phyloP scores from a whole-genome alignment of 139 green algal genomes.

The Chloropicon primus region DNA sequence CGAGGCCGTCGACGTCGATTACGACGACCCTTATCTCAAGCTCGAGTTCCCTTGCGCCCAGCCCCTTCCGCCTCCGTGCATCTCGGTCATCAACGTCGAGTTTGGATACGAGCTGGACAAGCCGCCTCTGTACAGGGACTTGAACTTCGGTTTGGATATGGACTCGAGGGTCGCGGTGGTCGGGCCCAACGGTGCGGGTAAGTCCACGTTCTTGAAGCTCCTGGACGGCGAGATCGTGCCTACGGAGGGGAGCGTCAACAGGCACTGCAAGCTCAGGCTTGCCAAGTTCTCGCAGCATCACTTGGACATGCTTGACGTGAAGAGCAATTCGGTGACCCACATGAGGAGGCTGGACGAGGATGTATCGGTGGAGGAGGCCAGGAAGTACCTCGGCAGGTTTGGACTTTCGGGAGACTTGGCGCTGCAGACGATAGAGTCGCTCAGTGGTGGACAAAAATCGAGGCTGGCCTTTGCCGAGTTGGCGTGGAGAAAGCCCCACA shows the following conservation, averaged over 20 bases:
- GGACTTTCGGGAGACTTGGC: conserved; percentile 69
- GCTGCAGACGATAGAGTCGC: conserved; percentile 81
- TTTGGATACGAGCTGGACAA: conserved; percentile 67
- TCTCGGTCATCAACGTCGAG: conserved; percentile 37
- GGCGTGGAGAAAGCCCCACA: conserved; percentile 45
- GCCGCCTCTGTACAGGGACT: conserved; percentile 52
- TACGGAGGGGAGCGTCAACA: conserved; percentile 76
- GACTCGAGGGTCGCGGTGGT: conserved; percentile 87
- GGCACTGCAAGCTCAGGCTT: conserved; percentile 89
- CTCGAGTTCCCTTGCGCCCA: conserved; percentile 18
- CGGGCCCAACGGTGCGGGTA: conserved; percentile 83
- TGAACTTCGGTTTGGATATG: conserved; percentile 84
- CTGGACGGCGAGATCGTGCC: conserved; percentile 65
- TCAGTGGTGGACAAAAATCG: conserved; percentile 86
- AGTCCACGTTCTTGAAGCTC: conserved; percentile 84
- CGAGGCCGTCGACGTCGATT: conserved; percentile 5
- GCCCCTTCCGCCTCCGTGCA: conserved; percentile 18
- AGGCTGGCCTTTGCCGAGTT: conserved; percentile 81
- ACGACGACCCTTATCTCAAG: conserved; percentile 26
- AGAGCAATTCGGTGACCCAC: conserved; percentile 19
- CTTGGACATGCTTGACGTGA: conserved; percentile 86
- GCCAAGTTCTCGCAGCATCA: conserved; percentile 92
- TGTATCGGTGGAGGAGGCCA: conserved; percentile 30
- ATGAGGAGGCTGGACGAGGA: conserved; percentile 25
- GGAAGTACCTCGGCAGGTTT: conserved; percentile 74